These are phyloP conservation scores for Schwanniomyces sp. DNA, from an alignment of 805 yeast species.

Conservation along the genomic window DNA sequence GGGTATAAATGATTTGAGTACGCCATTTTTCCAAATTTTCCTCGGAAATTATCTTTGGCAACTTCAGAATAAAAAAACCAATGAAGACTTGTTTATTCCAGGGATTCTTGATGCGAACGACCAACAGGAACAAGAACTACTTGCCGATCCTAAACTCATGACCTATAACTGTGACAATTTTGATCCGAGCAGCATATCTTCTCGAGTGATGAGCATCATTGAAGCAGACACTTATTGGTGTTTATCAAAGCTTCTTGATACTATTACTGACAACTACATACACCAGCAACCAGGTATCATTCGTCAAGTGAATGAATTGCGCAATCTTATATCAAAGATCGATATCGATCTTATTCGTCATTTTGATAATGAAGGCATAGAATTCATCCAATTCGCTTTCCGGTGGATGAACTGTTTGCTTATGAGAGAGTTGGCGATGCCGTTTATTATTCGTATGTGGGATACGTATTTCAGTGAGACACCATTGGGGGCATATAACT, in stretches of 20 bases:
- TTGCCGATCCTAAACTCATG: slow-evolving; percentile 22
- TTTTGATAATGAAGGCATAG: slow-evolving; percentile 78
- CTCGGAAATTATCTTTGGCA: slow-evolving; percentile 61
- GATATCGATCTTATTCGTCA: slow-evolving; percentile 74
- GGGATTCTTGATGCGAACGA: slow-evolving; percentile 30
- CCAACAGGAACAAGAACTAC: slow-evolving; percentile 18
- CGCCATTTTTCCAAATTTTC: slow-evolving; percentile 91
- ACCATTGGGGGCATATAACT: slow-evolving; percentile 79
- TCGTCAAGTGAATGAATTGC: slow-evolving; percentile 81
- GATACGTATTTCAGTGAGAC: slow-evolving; percentile 85
- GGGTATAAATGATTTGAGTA: slow-evolving; percentile 91
- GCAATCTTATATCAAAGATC: slow-evolving; percentile 75
- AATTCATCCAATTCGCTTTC: slow-evolving; percentile 92
- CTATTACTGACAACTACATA: slow-evolving; percentile 94
- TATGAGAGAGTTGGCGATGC: slow-evolving; percentile 87
- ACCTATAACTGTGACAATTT: slow-evolving; percentile 47
- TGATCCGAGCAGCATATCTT: slow-evolving; percentile 63
- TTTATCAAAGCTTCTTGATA: slow-evolving; percentile 83
- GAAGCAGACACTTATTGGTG: slow-evolving; percentile 99
- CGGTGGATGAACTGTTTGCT: slow-evolving; percentile 98
- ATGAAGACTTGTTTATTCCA: slow-evolving; percentile 35
- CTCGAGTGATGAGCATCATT: slow-evolving; percentile 60
- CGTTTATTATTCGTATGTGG: slow-evolving; percentile 91
- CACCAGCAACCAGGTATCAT: slow-evolving; percentile 98
- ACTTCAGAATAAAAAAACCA: slow-evolving; percentile 27